Percentiles rank a stretch among this genome's conserved stretches.
These are phyloP conservation scores for Ceratocystis huliohia DNA, from an alignment of 2,329 filamentous ascomycete genomes.

Conservation along the genomic window DNA sequence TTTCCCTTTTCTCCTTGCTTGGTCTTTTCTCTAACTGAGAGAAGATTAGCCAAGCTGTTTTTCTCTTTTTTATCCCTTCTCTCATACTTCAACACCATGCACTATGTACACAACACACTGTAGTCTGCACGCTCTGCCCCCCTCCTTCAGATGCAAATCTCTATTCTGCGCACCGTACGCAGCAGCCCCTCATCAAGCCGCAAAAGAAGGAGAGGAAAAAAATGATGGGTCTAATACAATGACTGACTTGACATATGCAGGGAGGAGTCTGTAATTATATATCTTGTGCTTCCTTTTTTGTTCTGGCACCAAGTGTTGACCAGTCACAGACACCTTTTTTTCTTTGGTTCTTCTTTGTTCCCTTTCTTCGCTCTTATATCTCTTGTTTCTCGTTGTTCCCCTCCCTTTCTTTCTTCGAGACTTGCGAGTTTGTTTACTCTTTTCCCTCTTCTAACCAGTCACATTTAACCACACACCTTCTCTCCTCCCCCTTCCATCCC, in stretches of 20 bases:
- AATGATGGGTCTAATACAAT: neutral
- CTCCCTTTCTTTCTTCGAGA: neutral
- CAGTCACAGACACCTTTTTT: neutral
- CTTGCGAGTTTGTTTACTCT: neutral
- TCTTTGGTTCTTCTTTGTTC: neutral
- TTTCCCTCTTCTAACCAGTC: too few relatives aligned
- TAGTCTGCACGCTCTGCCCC: neutral
- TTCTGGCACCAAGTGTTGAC: neutral
- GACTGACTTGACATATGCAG: neutral
- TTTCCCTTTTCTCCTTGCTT: neutral
- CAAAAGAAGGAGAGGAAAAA: too few relatives aligned
- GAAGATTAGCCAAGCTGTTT: neutral
- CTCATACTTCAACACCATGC: too few relatives aligned
- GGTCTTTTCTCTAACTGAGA: neutral
- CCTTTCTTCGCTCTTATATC: neutral
- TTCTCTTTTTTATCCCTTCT: too few relatives aligned
- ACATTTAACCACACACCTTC: too few relatives aligned
- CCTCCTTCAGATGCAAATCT: neutral
- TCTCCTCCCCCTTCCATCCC: neutral
- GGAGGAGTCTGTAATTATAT: neutral
- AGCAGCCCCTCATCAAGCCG: too few relatives aligned
- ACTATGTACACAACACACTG: too few relatives aligned
- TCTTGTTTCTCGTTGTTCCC: neutral
- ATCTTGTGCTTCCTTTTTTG: neutral
- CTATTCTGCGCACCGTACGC: neutral